Evolutionary conservation across 2,329 filamentous ascomycete species (phyloP).

Genomic region (Dactylonectria macrodidyma): DNA sequence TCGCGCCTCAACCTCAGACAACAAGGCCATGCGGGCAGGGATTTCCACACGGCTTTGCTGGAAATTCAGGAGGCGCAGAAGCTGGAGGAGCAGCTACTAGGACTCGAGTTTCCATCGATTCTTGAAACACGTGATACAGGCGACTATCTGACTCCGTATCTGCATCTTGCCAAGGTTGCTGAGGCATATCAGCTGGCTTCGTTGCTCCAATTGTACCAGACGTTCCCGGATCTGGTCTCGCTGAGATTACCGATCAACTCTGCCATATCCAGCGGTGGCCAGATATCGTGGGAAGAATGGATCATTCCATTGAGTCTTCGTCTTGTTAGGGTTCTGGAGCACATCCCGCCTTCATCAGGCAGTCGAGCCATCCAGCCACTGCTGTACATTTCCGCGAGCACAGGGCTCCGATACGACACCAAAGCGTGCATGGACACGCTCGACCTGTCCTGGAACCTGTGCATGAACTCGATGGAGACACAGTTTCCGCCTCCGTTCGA

Average conservation of each 20-base stretch:
- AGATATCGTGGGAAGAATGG: conserved; percentile 55
- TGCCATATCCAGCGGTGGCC: conserved; percentile 32
- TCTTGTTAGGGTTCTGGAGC: conserved; percentile 52
- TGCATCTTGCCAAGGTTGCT: conserved; percentile 55
- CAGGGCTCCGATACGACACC: conserved; percentile 50
- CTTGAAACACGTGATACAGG: conserved; percentile 48
- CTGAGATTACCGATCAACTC: conserved; percentile 48
- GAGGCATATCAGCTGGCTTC: conserved; percentile 58
- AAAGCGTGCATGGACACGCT: conserved; percentile 37
- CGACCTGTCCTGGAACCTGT: conserved; percentile 29
- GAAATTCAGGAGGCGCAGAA: conserved; percentile 49
- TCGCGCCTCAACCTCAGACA: conserved; percentile 48
- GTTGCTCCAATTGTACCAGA: conserved; percentile 58
- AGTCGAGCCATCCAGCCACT: conserved; percentile 56
- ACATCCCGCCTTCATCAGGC: conserved; percentile 53
- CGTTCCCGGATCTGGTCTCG: conserved; percentile 55
- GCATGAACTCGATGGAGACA: conserved; percentile 17
- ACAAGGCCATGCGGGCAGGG: conserved; percentile 44
- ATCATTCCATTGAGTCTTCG: conserved; percentile 54
- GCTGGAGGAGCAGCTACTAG: conserved; percentile 53
- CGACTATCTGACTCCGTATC: conserved; percentile 47
- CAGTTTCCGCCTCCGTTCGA: conserved; percentile 25
- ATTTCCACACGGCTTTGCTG: conserved; percentile 45
- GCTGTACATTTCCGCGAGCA: conserved; percentile 56
- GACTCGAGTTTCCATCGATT: conserved; percentile 46